These are phyloP conservation scores for Coix lacrymajobi DNA, from an alignment of 176 grass and related monocot species.

Conservation along the genomic window DNA sequence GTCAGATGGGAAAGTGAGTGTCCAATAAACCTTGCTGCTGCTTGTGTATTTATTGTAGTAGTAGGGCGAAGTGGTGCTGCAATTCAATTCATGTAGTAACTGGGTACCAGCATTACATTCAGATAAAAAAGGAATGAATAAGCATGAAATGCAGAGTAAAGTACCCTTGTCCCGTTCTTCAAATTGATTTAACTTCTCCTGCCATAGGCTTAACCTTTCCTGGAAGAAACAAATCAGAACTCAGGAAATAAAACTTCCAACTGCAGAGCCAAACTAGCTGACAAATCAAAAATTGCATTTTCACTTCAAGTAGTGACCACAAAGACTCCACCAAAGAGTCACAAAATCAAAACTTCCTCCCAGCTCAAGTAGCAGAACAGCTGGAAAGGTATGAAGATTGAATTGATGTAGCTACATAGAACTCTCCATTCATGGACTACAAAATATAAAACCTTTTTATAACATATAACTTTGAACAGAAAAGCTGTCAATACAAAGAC, in stretches of 20 bases:
- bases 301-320: neutral
- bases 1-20: conserved; percentile 72
- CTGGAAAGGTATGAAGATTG: neutral
- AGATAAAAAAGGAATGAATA: conserved; percentile 1
- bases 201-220: conserved; percentile 82
- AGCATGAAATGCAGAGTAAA: neutral
- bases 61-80: conserved; percentile 73
- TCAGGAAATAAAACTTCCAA: neutral
- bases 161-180: conserved; percentile 75
- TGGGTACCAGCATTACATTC: neutral
- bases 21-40: conserved; percentile 80
- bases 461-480: neutral
- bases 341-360: conserved; percentile 7
- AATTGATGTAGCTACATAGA: neutral
- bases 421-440: neutral
- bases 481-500: neutral
- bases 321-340: neutral
- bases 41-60: conserved; percentile 71
- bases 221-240: conserved; percentile 27
- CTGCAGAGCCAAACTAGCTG: neutral
- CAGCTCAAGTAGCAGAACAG: neutral
- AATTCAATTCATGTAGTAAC: conserved; percentile 23
- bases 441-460: neutral
- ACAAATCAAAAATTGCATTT: neutral
- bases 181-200: conserved; percentile 76